Percentiles rank a stretch among this genome's conserved stretches.
Conservation (phyloP, 305 asterid species). For the Petunia hybrid region DNA sequence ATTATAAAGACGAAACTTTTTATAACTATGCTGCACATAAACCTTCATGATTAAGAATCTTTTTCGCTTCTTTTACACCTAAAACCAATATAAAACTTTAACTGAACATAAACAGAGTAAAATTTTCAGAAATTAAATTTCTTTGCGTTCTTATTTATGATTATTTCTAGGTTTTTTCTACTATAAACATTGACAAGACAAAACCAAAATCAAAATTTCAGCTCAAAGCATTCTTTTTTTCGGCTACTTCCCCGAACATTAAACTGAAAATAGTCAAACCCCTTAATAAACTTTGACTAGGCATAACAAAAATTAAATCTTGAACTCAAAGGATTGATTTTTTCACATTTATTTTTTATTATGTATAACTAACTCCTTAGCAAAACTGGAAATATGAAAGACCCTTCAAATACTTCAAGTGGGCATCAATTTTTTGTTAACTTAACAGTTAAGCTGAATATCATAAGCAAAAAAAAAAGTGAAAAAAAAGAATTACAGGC, state of each 20-base stretch:
- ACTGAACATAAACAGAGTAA: background rate
- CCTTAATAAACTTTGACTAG: background rate
- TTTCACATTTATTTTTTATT: background rate
- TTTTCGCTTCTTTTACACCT: background rate
- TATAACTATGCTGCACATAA: no score
- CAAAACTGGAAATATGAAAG: background rate
- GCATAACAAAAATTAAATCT: background rate
- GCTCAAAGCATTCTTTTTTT: background rate
- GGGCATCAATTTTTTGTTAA: background rate
- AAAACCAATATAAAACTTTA: background rate
- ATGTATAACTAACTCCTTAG: background rate
- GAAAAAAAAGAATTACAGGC: conserved; percentile 39
- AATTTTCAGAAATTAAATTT: no score
- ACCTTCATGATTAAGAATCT: background rate
- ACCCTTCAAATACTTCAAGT: background rate
- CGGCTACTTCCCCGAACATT: background rate
- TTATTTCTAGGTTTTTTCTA: background rate
- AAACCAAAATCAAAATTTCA: background rate
- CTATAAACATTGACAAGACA: background rate
- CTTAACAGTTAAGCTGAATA: background rate
- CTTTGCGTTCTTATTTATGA: background rate
- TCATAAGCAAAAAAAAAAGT: background rate
- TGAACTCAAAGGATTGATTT: background rate
- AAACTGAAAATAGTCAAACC: background rate
- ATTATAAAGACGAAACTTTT: no score